Percentiles rank a stretch among this genome's conserved stretches.
Evolutionary conservation across 495 filamentous ascomycete genomes (phyloP).

Genomic region (Aspergillus egyptiacus): DNA sequence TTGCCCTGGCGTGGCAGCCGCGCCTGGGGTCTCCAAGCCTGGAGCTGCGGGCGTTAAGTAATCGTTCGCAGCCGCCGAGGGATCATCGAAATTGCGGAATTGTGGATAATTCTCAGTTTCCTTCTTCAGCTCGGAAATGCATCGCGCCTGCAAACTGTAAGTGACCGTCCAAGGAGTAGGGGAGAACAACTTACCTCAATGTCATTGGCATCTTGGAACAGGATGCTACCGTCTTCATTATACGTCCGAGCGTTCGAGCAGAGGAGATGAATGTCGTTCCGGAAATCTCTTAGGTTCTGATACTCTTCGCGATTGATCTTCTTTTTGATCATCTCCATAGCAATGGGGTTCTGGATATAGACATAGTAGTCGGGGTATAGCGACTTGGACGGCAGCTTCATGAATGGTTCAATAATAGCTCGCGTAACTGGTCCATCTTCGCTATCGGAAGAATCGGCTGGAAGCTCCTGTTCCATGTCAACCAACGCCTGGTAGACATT

Average conservation of each 20-base stretch:
- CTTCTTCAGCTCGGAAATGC: constrained; percentile 59
- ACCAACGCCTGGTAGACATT: constrained; percentile 72
- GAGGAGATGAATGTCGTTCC: constrained; percentile 72
- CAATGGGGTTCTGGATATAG: constrained; percentile 85
- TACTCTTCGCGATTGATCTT: constrained; percentile 95
- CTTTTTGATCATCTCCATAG: constrained; percentile 85
- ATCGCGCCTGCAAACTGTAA: constrained; percentile 53
- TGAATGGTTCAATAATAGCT: constrained; percentile 87
- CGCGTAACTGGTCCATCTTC: constrained; percentile 58
- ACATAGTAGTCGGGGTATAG: constrained; percentile 90
- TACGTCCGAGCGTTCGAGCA: constrained; percentile 89
- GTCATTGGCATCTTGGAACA: constrained; percentile 85
- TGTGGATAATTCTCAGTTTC: constrained; percentile 67
- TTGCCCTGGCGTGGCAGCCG: constrained; percentile 46
- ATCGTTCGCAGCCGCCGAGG: constrained; percentile 48
- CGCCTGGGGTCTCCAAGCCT: constrained; percentile 64
- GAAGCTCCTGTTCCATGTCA: constrained; percentile 60
- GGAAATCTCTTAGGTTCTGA: constrained; percentile 69
- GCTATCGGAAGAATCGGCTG: constrained; percentile 54
- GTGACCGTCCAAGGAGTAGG: constrained; percentile 16
- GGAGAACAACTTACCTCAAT: constrained; percentile 68
- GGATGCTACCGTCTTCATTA: constrained; percentile 87
- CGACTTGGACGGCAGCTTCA: constrained; percentile 81
- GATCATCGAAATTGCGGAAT: constrained; percentile 63
- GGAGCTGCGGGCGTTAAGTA: constrained; percentile 56